A percentile compares a stretch with the other conserved stretches of the same genome.
Conservation (phyloP, 371 early-diverging fungal species). For the Mycotypha africana region DNA sequence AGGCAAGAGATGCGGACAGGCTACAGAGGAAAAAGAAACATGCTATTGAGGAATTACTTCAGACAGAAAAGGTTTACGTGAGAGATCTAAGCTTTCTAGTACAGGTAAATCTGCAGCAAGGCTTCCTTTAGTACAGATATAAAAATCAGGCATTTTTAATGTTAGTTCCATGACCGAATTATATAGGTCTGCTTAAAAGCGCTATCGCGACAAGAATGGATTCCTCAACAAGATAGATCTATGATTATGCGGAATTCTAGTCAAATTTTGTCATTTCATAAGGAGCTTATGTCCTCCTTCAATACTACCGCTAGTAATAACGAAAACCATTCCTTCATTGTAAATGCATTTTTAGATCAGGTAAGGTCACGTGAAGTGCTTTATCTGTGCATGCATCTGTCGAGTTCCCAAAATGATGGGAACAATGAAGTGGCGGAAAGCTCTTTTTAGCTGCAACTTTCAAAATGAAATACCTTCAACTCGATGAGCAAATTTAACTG, state of each 20-base stretch:
- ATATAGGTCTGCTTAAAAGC: slow-evolving; percentile 28
- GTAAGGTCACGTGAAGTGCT: slow-evolving; percentile 17
- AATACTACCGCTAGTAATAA: not conserved
- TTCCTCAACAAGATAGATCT: slow-evolving; percentile 21
- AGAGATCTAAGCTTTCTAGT: slow-evolving; percentile 29
- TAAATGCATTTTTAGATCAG: slow-evolving; percentile 34
- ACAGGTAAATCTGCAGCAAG: slow-evolving; percentile 36
- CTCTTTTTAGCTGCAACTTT: too few species aligned
- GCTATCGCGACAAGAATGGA: slow-evolving; percentile 31
- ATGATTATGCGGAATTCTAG: slow-evolving; percentile 33
- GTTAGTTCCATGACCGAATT: too few species aligned
- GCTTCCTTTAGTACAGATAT: too few species aligned
- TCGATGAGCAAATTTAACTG: too few species aligned
- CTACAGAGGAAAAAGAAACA: slow-evolving; percentile 20
- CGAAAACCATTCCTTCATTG: slow-evolving; percentile 15
- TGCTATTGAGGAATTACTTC: slow-evolving; percentile 37
- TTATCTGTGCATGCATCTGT: too few species aligned
- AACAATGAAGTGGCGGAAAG: too few species aligned
- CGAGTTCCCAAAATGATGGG: too few species aligned
- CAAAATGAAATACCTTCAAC: too few species aligned
- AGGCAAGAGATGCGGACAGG: not conserved
- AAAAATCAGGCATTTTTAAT: too few species aligned
- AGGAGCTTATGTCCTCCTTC: slow-evolving; percentile 13
- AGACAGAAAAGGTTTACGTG: slow-evolving; percentile 44
- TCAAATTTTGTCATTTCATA: slow-evolving; percentile 30